These are phyloP conservation scores for Penicillium frequentans DNA, from an alignment of 2,329 filamentous ascomycete genomes.

Conservation along the genomic window DNA sequence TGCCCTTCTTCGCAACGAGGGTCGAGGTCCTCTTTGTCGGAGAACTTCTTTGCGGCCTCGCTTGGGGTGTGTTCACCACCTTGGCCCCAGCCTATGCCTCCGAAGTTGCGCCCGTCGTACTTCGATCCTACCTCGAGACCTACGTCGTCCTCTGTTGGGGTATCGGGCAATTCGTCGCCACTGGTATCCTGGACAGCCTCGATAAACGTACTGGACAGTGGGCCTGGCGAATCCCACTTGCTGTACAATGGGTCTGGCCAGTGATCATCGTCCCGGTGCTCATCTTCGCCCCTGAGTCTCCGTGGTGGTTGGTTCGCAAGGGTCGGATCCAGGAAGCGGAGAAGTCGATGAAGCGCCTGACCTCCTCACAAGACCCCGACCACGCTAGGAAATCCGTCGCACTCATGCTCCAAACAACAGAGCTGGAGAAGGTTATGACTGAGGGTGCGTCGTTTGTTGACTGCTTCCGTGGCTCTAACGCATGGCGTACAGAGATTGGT, in stretches of 20 bases:
- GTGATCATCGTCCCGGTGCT: conserved; percentile 20
- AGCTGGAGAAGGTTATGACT: conserved; percentile 30
- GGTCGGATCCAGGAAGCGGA: conserved; percentile 17
- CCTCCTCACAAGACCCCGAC: conserved; percentile 3
- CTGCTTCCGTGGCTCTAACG: conserved; percentile 37
- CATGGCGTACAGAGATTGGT: conserved; percentile 37
- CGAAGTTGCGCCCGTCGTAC: conserved; percentile 61
- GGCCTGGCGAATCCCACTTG: conserved; percentile 20
- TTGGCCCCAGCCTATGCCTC: conserved; percentile 63
- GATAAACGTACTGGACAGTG: conserved; percentile 8
- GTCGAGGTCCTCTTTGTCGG: conserved; percentile 26
- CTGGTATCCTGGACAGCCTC: conserved; percentile 18
- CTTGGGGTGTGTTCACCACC: conserved; percentile 23
- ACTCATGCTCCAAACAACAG: conserved; percentile 4
- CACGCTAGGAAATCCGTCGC: conserved; percentile 3
- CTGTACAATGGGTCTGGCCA: conserved; percentile 30
- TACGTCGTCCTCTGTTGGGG: conserved; percentile 62
- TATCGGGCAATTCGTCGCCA: conserved; percentile 58
- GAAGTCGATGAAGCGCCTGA: conserved; percentile 13
- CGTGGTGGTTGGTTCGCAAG: conserved; percentile 17
- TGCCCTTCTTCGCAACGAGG: conserved; percentile 28
- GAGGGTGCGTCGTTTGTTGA: conserved; percentile 34
- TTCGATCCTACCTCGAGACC: conserved; percentile 59
- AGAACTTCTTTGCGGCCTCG: conserved; percentile 25
- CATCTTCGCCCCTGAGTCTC: conserved; percentile 24